Base-by-base conservation (phyloP, 2,329 filamentous ascomycete genomes). In the Clonostachys rhizophaga region DNA sequence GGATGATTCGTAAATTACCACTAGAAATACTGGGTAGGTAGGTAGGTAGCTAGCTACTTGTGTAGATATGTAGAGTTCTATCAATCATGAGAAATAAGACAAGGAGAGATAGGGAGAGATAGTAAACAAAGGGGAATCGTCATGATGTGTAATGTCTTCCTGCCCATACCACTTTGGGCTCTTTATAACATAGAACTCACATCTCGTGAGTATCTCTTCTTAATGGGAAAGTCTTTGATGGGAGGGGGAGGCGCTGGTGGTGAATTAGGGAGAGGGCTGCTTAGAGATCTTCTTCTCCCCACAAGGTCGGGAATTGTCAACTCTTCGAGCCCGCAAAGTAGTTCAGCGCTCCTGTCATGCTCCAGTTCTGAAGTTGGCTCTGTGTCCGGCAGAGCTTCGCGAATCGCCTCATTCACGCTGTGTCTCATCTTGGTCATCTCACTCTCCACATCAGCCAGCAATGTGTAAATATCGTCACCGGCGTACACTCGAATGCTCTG, bases 401-500 rank as follows among this genome's bases (percentile, higher is more conserved):
- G 52, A 30, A 49, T 50, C 24, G 52, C 52, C 42, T 50, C 55
- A 52, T 30, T 30, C 24, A 30, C 24, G 24, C 24, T 30, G 24
- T 30, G 24, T 30, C 60, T 60, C 58, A 70, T 66, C 48, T 62
- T 66, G 45, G 59, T 62, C 45, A 68, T 65, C 44, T 70, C 66
- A 42, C 64, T 59, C 61, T 87, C 83, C 13, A 87, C 84, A 53
- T 87, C 84, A 2, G 79, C 81, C 39, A 88, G 69, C 2, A 88
- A 71, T 3, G 79, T 76, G 53, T 83, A 86, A 9, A 89, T 77
- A 42, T 86, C 83, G 49, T 80, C 78, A 49, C 83, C 83, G 18
- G 82, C 83, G 53, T 87, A 87, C 54, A 87, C 75, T 18, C 79
- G 78, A 50, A 87, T 87, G 59, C 82, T 86, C 61, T 87, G 80